Evolutionary conservation across 2,329 filamentous ascomycete species (phyloP).

Genomic region (Penicillium sp.): DNA sequence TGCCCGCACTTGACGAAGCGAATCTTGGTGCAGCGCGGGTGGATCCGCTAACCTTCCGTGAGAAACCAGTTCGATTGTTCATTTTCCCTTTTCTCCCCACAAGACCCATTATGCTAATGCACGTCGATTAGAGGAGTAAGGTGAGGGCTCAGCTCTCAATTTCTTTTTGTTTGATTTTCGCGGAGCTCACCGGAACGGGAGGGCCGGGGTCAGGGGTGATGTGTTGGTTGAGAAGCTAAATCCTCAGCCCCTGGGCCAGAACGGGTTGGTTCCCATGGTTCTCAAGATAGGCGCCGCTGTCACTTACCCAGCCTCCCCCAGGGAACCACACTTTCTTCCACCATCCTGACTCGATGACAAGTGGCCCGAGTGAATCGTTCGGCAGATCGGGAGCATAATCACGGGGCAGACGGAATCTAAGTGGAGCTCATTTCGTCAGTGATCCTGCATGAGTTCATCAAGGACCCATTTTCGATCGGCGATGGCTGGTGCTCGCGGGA

Average conservation of each 20-base stretch:
- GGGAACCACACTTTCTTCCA: background rate
- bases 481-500: background rate
- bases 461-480: conserved; percentile 7
- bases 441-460: conserved; percentile 12
- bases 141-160: background rate
- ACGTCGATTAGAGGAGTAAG: conserved; percentile 10
- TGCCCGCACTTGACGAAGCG: background rate
- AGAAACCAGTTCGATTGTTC: conserved; percentile 1
- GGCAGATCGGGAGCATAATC: conserved; percentile 6
- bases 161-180: background rate
- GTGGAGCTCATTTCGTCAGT: conserved; percentile 15
- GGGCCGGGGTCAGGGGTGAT: background rate
- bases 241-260: background rate
- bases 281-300: background rate
- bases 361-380: background rate
- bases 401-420: conserved; percentile 1
- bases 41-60: background rate
- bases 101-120: conserved; percentile 16
- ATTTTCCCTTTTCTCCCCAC: background rate
- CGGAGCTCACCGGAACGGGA: conserved; percentile 10
- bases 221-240: background rate
- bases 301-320: background rate
- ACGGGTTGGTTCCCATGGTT: background rate
- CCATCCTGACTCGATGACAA: background rate
- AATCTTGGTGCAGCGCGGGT: background rate